phyloP scores from a whole-genome alignment of 306 rosid genomes.

The Parietaria judaica region DNA sequence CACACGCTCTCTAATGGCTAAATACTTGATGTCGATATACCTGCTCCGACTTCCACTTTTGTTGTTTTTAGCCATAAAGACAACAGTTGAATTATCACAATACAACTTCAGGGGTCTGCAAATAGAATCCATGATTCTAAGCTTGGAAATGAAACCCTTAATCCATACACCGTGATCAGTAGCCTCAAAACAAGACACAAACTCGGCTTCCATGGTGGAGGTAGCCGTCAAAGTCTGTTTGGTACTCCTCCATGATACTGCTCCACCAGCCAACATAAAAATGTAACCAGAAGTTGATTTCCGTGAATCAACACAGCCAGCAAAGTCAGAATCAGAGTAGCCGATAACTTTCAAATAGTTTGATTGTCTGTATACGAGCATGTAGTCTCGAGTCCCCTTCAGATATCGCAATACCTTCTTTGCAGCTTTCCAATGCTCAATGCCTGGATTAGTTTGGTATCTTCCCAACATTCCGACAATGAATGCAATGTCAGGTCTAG shows the following conservation, averaged over 20 bases:
- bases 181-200: background rate
- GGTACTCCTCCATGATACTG: background rate
- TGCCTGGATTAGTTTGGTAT: background rate
- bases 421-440: background rate
- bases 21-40: background rate
- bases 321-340: background rate
- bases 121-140: constrained; percentile 3
- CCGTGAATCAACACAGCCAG: background rate
- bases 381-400: background rate
- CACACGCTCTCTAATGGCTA: background rate
- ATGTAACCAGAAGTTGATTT: background rate
- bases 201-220: constrained; percentile 1
- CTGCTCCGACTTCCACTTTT: background rate
- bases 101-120: background rate
- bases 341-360: background rate
- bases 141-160: background rate
- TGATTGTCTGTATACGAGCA: background rate
- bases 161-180: background rate
- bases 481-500: background rate
- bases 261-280: background rate
- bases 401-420: background rate
- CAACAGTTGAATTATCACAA: background rate
- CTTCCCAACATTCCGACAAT: background rate
- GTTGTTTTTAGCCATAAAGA: constrained; percentile 5
- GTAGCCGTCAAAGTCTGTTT: background rate